Percentiles rank a stretch among this genome's conserved stretches.
Conservation (phyloP, 176 grass and related monocot genomes). For the Carex pumila region DNA sequence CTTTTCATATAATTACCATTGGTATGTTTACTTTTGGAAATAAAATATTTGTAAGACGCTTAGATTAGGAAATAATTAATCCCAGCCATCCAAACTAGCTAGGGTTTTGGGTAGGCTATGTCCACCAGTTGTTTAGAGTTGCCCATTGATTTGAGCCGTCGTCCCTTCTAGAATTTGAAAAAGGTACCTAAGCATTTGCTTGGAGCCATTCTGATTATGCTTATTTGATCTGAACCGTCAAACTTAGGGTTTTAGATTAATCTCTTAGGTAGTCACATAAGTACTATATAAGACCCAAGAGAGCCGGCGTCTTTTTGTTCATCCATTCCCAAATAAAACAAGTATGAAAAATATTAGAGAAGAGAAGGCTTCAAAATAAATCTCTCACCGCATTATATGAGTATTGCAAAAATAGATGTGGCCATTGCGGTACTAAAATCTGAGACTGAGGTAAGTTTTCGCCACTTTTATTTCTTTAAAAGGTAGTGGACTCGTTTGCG, state of each 20-base stretch:
- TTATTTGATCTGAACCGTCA: not conserved
- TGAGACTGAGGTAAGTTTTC: not conserved
- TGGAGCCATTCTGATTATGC: not conserved
- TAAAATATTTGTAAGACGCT: not conserved
- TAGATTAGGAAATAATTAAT: not conserved
- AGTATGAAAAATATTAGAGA: not conserved
- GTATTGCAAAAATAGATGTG: not conserved
- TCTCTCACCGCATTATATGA: not conserved
- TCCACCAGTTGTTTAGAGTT: not conserved
- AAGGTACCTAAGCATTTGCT: not conserved
- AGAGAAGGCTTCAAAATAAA: not conserved
- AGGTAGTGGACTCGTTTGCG: not conserved
- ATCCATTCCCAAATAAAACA: not conserved
- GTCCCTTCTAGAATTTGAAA: not conserved
- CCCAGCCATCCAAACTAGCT: not conserved
- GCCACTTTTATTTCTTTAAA: not conserved
- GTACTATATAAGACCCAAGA: not conserved
- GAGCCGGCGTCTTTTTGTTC: not conserved
- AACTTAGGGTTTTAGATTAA: not conserved
- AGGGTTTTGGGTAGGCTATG: not conserved
- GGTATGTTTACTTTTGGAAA: not conserved
- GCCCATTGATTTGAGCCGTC: not conserved
- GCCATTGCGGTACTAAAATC: not conserved
- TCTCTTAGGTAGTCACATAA: not conserved
- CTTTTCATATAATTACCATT: too few species aligned